These are phyloP conservation scores for Fusarium hostae DNA, from an alignment of 2,329 filamentous ascomycete genomes.

Conservation along the genomic window DNA sequence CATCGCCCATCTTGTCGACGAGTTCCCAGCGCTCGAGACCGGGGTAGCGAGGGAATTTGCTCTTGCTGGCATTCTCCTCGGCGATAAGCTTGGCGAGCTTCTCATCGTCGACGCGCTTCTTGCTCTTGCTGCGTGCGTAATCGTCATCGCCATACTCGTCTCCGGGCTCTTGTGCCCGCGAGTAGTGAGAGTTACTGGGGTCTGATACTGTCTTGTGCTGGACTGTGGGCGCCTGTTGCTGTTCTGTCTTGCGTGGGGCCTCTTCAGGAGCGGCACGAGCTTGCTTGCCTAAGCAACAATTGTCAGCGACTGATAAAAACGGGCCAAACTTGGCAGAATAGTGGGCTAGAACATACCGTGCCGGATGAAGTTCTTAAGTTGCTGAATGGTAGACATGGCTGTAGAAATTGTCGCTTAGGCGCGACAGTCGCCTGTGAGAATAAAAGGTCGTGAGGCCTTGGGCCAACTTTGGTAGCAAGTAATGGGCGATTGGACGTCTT, in stretches of 20 bases:
- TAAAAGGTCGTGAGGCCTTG: constrained; percentile 8
- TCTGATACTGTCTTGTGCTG: constrained; percentile 61
- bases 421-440: constrained; percentile 40
- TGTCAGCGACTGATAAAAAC: constrained; percentile 21
- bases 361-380: constrained; percentile 97
- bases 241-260: constrained; percentile 62
- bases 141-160: constrained; percentile 74
- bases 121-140: constrained; percentile 52
- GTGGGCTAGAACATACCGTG: constrained; percentile 68
- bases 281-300: constrained; percentile 75
- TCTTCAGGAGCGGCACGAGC: constrained; percentile 73
- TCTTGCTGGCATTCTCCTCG: constrained; percentile 87
- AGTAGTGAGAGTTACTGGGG: constrained; percentile 52
- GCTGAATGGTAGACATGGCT: constrained; percentile 82
- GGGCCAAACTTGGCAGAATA: background rate
- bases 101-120: constrained; percentile 64
- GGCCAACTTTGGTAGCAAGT: constrained; percentile 8
- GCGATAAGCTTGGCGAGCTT: constrained; percentile 88
- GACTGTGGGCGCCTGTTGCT: constrained; percentile 62
- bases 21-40: constrained; percentile 75
- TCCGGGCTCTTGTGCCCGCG: constrained; percentile 58
- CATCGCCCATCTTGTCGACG: constrained; percentile 97
- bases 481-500: constrained; percentile 6
- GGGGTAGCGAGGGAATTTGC: constrained; percentile 77
- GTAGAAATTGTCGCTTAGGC: constrained; percentile 38